Evolutionary conservation across 441 rosid genomes (phyloP).

Genomic region (Mallotus repandus): DNA sequence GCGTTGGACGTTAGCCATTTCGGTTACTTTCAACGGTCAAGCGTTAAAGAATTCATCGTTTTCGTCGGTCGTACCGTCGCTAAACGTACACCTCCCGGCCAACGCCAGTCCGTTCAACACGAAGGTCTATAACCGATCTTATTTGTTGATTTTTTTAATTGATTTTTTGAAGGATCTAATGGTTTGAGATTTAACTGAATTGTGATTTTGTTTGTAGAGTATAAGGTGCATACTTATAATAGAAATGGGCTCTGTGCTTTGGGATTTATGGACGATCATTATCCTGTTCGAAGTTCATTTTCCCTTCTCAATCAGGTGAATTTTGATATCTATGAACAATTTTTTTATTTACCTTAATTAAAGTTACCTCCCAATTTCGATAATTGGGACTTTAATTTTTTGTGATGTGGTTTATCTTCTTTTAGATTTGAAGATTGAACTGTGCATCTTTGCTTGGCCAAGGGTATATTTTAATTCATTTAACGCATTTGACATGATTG

Average conservation of each 20-base stretch:
- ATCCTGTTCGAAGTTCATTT: constrained; percentile 91
- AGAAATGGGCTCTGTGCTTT: constrained; percentile 76
- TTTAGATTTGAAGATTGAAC: background rate
- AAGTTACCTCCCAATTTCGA: too few species aligned
- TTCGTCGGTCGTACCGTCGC: constrained; percentile 93
- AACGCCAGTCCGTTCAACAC: constrained; percentile 92
- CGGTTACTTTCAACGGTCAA: constrained; percentile 88
- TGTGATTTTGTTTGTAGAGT: constrained; percentile 40
- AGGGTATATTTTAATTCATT: too few species aligned
- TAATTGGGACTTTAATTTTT: background rate
- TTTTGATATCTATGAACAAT: too few species aligned
- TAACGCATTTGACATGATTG: too few species aligned
- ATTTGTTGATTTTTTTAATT: background rate
- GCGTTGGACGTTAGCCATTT: constrained; percentile 84
- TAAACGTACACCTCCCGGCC: constrained; percentile 70
- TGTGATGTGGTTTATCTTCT: background rate
- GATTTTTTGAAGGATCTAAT: background rate
- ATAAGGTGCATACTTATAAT: constrained; percentile 88
- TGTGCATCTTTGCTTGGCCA: background rate
- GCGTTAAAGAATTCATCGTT: constrained; percentile 83
- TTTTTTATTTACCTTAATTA: too few species aligned
- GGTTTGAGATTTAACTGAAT: background rate
- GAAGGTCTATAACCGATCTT: constrained; percentile 49
- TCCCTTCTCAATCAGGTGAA: constrained; percentile 86
- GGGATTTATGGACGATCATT: constrained; percentile 95